Base-by-base conservation (phyloP, 73 alveolate species). In the Paramecium octaurelia region DNA sequence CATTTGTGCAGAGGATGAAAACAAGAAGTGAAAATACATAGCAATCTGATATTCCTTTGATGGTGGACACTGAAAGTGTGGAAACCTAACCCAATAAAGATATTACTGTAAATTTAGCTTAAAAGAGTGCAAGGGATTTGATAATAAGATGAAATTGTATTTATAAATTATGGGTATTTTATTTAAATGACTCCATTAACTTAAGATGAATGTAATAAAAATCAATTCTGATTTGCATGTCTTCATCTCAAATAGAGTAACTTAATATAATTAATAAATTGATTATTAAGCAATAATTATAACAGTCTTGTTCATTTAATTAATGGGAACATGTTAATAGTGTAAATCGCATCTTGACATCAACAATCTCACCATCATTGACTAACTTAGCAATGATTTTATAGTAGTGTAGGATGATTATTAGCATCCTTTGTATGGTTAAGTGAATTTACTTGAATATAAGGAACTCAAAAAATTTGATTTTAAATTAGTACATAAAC, bases 1-100 rank as follows among this genome's bases (percentile, higher is more conserved):
- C 91, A 10, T 80, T 31, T 80, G 57, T 80, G 20, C 6, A 42
- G 44, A 80, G 91, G 16, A 80, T 80, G 91, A 80, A 80, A 80
- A 80, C 91, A 10, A 80, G 91, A 48, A 24, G 76, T 44, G 91
- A 46, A 12, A 46, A 80, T 48, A 80, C 91, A 2, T 43, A 80
- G 46, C 4, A 10, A 43, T 80, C 91, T 24, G 91, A 80, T 80
- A 31, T 43, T 43, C 75, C 70, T 31, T 80, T 80, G 24, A 48
- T 43, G 2, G 71, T 24, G 9, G 91, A 80, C 8, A 73, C 60
- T 34, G 87, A 73, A 73, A 14, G 11, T 6, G 24, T n/a, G 9
- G 84, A 64, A 64, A 64, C 50, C 2, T 64, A 64, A 64, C 84
- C 84, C 6, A 64, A 64, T 18, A 54, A 54, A 54, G 69, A 54